Percentiles rank a stretch among this genome's conserved stretches.
These are phyloP conservation scores for Cercospora nicotianae DNA, from an alignment of 2,329 filamentous ascomycete genomes.

Conservation along the genomic window DNA sequence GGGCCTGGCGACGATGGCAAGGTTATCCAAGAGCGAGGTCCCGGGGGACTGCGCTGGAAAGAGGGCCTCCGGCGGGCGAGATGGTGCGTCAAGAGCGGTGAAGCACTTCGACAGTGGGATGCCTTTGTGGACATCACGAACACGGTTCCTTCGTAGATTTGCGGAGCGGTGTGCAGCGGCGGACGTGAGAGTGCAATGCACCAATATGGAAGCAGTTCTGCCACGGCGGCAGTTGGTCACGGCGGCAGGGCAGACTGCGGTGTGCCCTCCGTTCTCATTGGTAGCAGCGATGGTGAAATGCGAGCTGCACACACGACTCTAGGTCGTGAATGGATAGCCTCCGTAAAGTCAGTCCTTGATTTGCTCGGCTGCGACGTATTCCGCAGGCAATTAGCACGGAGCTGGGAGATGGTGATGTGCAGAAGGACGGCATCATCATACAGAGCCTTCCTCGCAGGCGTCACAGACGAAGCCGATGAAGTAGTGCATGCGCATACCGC, in stretches of 20 bases:
- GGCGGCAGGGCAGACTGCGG: background rate
- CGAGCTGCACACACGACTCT: background rate
- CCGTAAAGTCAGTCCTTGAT: background rate
- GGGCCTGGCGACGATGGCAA: conserved; percentile 75
- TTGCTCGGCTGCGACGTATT: conserved; percentile 4
- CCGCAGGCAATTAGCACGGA: background rate
- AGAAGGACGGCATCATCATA: background rate
- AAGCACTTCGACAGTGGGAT: conserved; percentile 79
- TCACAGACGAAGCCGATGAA: background rate
- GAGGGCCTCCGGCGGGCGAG: conserved; percentile 84
- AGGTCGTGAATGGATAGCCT: conserved; percentile 5
- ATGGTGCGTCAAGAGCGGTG: conserved; percentile 84
- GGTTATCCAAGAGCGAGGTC: conserved; percentile 78
- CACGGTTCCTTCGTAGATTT: conserved; percentile 11
- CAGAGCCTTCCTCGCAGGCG: background rate
- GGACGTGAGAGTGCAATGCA: background rate
- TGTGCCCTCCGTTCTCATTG: background rate
- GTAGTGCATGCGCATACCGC: background rate
- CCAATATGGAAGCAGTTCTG: background rate
- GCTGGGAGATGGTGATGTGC: background rate
- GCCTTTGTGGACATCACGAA: conserved; percentile 84
- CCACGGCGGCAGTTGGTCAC: background rate
- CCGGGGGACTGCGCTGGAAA: conserved; percentile 88
- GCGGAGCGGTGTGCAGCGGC: background rate
- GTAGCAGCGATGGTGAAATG: background rate